phyloP scores from a whole-genome alignment of 768 basidiomycete species.

The Phallus indusiatus region DNA sequence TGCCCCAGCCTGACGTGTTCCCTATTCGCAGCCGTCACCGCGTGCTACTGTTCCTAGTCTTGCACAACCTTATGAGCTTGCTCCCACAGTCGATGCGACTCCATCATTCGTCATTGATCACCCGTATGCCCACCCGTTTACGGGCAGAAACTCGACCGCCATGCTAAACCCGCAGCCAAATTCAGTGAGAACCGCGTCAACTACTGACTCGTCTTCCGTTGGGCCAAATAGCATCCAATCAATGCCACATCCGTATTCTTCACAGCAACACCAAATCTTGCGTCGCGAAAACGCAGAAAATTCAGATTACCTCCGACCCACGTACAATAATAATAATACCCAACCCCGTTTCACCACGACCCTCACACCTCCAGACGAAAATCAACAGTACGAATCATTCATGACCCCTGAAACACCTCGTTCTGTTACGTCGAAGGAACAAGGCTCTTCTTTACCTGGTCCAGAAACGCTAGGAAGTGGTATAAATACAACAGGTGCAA shows the following conservation, averaged over 20 bases:
- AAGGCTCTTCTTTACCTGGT: background rate
- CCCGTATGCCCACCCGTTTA: background rate
- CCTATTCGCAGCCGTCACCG: background rate
- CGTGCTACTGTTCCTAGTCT: background rate
- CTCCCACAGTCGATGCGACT: background rate
- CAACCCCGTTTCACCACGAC: background rate
- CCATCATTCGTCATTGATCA: background rate
- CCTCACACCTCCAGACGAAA: background rate
- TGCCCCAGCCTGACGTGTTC: too few species aligned
- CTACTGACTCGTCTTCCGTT: background rate
- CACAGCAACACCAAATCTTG: background rate
- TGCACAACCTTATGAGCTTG: background rate
- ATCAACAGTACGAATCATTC: conserved; percentile 5
- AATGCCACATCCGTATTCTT: background rate
- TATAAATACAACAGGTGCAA: background rate
- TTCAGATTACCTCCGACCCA: background rate
- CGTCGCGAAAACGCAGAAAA: background rate
- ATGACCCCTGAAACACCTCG: conserved; percentile 2
- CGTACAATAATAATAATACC: background rate
- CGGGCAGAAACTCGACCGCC: background rate
- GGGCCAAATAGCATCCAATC: background rate
- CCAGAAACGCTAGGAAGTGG: background rate
- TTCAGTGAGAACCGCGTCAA: background rate
- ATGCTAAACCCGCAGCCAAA: background rate
- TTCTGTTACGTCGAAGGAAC: background rate